Base-by-base conservation (phyloP, 331 rosid genomes). In the Quercus tomentella region DNA sequence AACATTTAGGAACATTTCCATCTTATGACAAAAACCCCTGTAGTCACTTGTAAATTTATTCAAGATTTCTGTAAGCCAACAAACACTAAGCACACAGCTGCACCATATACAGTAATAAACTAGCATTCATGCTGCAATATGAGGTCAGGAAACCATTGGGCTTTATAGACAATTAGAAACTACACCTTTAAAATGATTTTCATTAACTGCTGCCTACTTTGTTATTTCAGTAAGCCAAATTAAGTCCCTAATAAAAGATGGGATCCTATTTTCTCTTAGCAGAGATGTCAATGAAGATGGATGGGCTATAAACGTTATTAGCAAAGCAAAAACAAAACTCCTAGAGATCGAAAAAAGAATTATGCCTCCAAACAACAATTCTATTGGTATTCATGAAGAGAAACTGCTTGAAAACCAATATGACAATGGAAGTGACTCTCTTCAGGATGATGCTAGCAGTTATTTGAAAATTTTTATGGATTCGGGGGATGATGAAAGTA, bases 261-360 rank as follows among this genome's bases (percentile, higher is more conserved):
- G 70, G 8, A 17, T 8, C 43, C 6, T 28, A 17, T 12, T 73
- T 58, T 69, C 60, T 61, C 25, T 62, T 61, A 62, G 28, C 84
- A 92, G 97, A 81, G 88, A 84, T 76, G 67, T 74, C 72, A 73
- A 75, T 31, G 79, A 83, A 58, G 83, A 87, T 70, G 87, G 57
- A 33, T 77, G 89, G 91, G 86, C 89, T 21, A 80, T 86, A 77
- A 83, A 87, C 74, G 66, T 77, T 73, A 86, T 88, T 55, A 73
- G 85, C 60, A 70, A 81, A 82, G 77, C 89, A 17, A 90, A 90
- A 70, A 83, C 82, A 73, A 84, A 78, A 84, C 78, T 92, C 76
- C 81, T 92, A 41, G 90, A 79, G 84, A 81, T 82, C 67, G 91
- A 87, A 84, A 85, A 92, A 71, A 58, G 77, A 79, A 52, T 52